Evolutionary conservation across 805 yeast genomes (phyloP).

Genomic region (Candida ascalaphidarum): DNA sequence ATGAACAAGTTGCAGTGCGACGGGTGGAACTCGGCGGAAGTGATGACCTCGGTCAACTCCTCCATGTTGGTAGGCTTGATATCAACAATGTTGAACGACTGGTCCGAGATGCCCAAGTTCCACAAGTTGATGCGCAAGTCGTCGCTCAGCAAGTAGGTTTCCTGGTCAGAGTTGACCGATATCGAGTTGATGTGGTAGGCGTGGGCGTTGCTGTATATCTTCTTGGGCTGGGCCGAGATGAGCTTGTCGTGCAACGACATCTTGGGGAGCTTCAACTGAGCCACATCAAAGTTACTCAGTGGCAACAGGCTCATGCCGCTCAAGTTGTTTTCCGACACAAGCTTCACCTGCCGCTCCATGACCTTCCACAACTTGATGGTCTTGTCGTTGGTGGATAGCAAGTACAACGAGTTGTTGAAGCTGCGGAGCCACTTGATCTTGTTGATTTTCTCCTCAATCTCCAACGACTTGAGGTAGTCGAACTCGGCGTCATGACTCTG

Average conservation of each 20-base stretch:
- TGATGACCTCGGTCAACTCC: constrained; percentile 95
- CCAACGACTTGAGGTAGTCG: constrained; percentile 90
- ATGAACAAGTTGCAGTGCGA: constrained; percentile 83
- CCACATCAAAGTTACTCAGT: constrained; percentile 19
- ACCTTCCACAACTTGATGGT: constrained; percentile 98
- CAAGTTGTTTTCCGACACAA: constrained; percentile 87
- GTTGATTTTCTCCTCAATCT: constrained; percentile 96
- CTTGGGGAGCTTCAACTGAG: constrained; percentile 69
- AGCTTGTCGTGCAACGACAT: constrained; percentile 91
- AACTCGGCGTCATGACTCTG: constrained; percentile 98
- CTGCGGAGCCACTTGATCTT: constrained; percentile 94
- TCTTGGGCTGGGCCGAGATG: constrained; percentile 90
- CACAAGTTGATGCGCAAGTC: constrained; percentile 92
- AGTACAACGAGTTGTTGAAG: constrained; percentile 81
- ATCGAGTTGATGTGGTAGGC: constrained; percentile 97
- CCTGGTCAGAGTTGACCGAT: constrained; percentile 91
- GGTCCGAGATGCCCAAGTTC: constrained; percentile 92
- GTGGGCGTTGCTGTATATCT: constrained; percentile 90
- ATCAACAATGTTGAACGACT: constrained; percentile 93
- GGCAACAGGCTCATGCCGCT: constrained; percentile 12
- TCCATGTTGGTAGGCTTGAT: constrained; percentile 98
- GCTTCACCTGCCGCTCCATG: constrained; percentile 81
- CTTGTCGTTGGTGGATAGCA: constrained; percentile 90
- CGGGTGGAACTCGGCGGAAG: constrained; percentile 96
- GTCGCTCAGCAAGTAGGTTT: constrained; percentile 87